These are phyloP conservation scores for Linnemannia hyalina DNA, from an alignment of 192 early-diverging fungal species.

Conservation along the genomic window DNA sequence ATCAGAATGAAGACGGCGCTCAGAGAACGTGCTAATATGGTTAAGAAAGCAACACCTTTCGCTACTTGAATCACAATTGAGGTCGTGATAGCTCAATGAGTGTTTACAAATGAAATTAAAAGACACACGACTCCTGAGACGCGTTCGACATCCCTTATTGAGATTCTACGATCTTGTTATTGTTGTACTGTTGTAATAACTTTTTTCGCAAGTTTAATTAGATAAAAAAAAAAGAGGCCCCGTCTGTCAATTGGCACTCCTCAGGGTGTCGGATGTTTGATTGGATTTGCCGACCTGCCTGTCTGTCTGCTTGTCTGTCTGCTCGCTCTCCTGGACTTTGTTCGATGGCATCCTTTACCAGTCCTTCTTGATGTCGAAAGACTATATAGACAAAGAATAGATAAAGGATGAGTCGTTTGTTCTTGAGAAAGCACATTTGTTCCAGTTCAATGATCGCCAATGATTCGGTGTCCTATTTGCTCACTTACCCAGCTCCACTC, in stretches of 20 bases:
- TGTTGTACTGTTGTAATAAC: neutral
- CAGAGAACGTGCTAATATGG: too few relatives aligned
- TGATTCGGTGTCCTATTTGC: neutral
- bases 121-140: neutral
- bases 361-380: constrained; percentile 92
- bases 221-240: neutral
- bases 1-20: too few relatives aligned
- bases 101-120: neutral
- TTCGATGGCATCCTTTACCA: constrained; percentile 65
- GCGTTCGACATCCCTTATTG: neutral
- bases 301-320: neutral
- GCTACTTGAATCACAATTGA: too few relatives aligned
- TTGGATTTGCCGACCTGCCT: constrained; percentile 1
- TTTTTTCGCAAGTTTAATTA: neutral
- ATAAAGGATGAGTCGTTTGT: neutral
- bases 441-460: neutral
- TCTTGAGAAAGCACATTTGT: neutral
- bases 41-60: too few relatives aligned
- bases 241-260: neutral
- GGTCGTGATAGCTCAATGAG: too few relatives aligned
- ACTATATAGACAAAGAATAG: constrained; percentile 27
- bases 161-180: too few relatives aligned
- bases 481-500: constrained; percentile 81
- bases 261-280: neutral
- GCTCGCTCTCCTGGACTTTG: neutral